A percentile compares a stretch with the other conserved stretches of the same genome.
Conservation (phyloP, 345 rosid genomes). For the Tarenaya hassleriana region DNA sequence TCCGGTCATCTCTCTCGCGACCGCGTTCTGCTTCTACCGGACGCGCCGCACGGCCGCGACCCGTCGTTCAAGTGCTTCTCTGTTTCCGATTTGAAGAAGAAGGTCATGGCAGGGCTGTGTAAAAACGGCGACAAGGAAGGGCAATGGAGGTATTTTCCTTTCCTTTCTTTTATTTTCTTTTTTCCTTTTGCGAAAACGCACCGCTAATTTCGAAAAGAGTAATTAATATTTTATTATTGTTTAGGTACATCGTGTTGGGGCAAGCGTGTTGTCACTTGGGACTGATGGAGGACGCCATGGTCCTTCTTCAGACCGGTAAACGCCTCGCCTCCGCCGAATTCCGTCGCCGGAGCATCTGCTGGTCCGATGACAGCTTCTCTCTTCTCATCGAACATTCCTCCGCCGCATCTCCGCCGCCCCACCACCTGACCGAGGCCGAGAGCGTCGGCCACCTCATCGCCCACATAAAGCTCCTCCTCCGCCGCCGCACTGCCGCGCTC, state of each 20-base stretch:
- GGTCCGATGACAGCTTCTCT: conserved; percentile 89
- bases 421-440: conserved; percentile 38
- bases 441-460: conserved; percentile 57
- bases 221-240: background rate
- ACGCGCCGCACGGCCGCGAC: conserved; percentile 34
- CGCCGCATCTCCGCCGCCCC: conserved; percentile 52
- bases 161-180: conserved; percentile 7
- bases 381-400: conserved; percentile 31
- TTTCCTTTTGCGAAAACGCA: conserved; percentile 18
- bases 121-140: conserved; percentile 73
- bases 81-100: conserved; percentile 81
- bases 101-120: conserved; percentile 74
- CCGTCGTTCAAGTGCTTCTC: conserved; percentile 79
- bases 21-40: conserved; percentile 47
- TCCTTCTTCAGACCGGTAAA: conserved; percentile 81
- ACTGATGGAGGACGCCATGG: conserved; percentile 97
- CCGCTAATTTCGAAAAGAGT: conserved; percentile 5
- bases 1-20: conserved; percentile 15
- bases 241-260: conserved; percentile 74
- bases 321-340: conserved; percentile 90
- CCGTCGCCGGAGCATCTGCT: conserved; percentile 78
- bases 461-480: conserved; percentile 75
- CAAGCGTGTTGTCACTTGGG: conserved; percentile 93
- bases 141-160: conserved; percentile 79
- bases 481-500: conserved; percentile 81